Conservation (phyloP, 2,329 filamentous ascomycete genomes). For the Aureobasidium leucospermi region DNA sequence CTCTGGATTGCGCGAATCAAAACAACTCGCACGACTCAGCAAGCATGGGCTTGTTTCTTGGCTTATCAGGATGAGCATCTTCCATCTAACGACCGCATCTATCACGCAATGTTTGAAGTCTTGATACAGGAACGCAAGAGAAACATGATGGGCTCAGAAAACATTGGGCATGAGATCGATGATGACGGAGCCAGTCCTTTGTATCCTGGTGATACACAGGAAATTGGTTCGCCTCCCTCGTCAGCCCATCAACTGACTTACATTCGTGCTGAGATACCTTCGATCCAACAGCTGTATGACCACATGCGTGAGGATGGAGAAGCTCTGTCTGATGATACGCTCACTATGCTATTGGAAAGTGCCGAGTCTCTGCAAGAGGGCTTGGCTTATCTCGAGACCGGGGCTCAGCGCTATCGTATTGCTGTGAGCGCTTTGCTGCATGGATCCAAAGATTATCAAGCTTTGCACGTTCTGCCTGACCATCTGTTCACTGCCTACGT, state of each 20-base stretch:
- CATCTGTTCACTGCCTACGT: slow-evolving; percentile 47
- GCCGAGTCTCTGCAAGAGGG: slow-evolving; percentile 43
- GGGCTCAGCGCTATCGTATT: background rate
- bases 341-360: slow-evolving; percentile 50
- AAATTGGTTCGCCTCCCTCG: slow-evolving; percentile 48
- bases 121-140: slow-evolving; percentile 34
- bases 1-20: slow-evolving; percentile 53
- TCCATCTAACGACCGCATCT: slow-evolving; percentile 36
- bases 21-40: slow-evolving; percentile 53
- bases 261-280: slow-evolving; percentile 54
- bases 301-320: slow-evolving; percentile 47
- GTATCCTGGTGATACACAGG: slow-evolving; percentile 54
- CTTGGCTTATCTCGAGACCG: slow-evolving; percentile 39
- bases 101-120: slow-evolving; percentile 52
- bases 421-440: slow-evolving; percentile 12
- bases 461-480: slow-evolving; percentile 21
- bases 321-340: slow-evolving; percentile 22
- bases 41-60: slow-evolving; percentile 59
- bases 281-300: slow-evolving; percentile 50
- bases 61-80: slow-evolving; percentile 42
- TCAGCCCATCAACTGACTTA: slow-evolving; percentile 60
- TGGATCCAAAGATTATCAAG: slow-evolving; percentile 13
- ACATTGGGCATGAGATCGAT: slow-evolving; percentile 2
- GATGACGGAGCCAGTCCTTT: slow-evolving; percentile 20
- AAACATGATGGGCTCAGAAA: background rate